Evolutionary conservation across 331 rosid genomes (phyloP).

Genomic region (Arachis monticola): DNA sequence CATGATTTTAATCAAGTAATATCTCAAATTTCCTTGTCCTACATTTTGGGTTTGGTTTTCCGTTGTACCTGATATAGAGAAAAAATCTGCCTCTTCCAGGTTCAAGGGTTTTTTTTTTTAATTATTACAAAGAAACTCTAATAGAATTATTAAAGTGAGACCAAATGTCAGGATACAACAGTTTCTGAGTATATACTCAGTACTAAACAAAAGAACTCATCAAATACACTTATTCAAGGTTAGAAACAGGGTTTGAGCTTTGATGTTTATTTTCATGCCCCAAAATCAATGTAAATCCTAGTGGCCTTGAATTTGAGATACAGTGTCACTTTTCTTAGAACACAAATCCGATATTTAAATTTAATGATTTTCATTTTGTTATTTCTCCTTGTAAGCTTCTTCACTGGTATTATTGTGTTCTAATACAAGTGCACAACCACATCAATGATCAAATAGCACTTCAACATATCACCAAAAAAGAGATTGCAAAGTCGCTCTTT

Average conservation of each 20-base stretch:
- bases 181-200: too few species aligned
- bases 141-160: too few species aligned
- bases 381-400: constrained; percentile 7
- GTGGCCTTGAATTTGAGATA: neutral
- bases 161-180: too few species aligned
- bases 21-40: neutral
- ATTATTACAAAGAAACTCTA: too few species aligned
- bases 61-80: too few species aligned
- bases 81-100: too few species aligned
- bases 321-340: neutral
- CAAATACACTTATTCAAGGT: too few species aligned
- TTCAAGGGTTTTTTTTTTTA: too few species aligned
- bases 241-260: too few species aligned
- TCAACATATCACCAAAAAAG: neutral
- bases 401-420: neutral
- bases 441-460: constrained; percentile 20
- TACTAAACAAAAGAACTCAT: too few species aligned
- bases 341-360: neutral
- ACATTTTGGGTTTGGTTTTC: neutral
- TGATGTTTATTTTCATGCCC: neutral
- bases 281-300: neutral
- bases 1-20: neutral
- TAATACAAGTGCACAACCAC: constrained; percentile 13
- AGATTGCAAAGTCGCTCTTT: neutral
- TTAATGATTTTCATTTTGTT: neutral